Base-by-base conservation (phyloP, 2,329 filamentous ascomycete genomes). In the Huntiella savannae region DNA sequence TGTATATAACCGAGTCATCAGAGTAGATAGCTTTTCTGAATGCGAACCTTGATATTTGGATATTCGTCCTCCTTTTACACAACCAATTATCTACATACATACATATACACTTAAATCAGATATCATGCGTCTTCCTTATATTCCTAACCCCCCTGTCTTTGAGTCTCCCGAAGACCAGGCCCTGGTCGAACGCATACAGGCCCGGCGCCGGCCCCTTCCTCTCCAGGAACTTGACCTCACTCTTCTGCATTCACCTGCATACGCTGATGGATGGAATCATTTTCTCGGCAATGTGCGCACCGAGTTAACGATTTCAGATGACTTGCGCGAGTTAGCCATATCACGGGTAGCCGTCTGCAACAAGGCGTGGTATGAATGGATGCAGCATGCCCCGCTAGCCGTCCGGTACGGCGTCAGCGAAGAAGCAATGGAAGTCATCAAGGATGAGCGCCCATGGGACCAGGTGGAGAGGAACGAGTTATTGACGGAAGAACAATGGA, bases 341-440 rank as follows among this genome's bases (percentile, higher is more conserved):
- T 84, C 76, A 55, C 73, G 84, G 42, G 81, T 92, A 11, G 85
- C 85, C 10, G 77, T 80, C 12, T 71, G 84, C 55, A 93, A 92
- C 61, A 62, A 70, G 13, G 85, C 85, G 1, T 84, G 80, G 76
- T 92, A 86, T 60, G 85, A 93, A 60, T 92, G 82, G 84, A 71
- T 65, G 33, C 74, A 83, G 46, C 85, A 93, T 58, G 77, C 77
- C 12, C 83, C 83, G 1, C 66, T 88, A 11, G 70, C 71, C 4
- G 63, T 67, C 6, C 63, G 63, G 15, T 77, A 69, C 0, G 77
- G 77, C 4, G 68, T 83, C 4, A 60, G 63, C 13, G 61, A 67
- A 32, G 66, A 63, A 12, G 69, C 64, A 5, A 61, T 79, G 54
- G 62, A 64, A 47, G 53, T 62, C 4, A 60, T 70, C 33, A 65